Evolutionary conservation across 192 early-diverging fungal species (phyloP), one percentile per base, ranked within the genome.

Genomic region (Umbelopsis ramanniana): DNA sequence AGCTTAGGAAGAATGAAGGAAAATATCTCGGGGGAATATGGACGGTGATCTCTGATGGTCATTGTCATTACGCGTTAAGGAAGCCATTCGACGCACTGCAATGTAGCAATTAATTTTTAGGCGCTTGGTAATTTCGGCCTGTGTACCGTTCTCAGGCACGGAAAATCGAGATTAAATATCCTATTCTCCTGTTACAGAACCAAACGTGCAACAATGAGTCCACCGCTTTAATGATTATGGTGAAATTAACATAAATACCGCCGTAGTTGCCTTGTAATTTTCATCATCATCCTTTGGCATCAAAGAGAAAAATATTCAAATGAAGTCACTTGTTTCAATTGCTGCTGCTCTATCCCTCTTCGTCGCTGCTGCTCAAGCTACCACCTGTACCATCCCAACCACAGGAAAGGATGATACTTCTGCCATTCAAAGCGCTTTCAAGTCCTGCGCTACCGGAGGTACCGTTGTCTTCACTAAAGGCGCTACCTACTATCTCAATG

Each of bases 401-500:
- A 52, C 63, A 14, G 66, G 66, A 22, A 66, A 46, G 11, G 66
- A 73, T 22, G 72, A 73, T 40, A 37, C 66, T 40, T 38, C 66
- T 67, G 46, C 63, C 6, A 73, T 73, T 26, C 46, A 57, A 10
- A 66, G 52, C 22, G 72, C 72, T 15, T 73, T 73, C 33, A 73
- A 50, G 15, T 63, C 66, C 8, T 73, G 72, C 38, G 66, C 66
- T 24, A 73, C 46, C 50, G 72, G 72, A 11, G 72, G 72, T 52
- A 73, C 72, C 26, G 72, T 73, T 35, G 55, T 60, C 6, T 73
- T 73, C 40, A 63, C 72, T 26, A 67, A 66, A 38, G 66, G 72
- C 7, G 37, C 66, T 35, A 73, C 33, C 52, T 73, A 73, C 48
- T 67, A 73, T 21, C 50, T 73, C 47, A 73, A 73, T 5, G 46